Conservation (phyloP, 352 stramenopile species). For the Globisporangium megalacanthum region DNA sequence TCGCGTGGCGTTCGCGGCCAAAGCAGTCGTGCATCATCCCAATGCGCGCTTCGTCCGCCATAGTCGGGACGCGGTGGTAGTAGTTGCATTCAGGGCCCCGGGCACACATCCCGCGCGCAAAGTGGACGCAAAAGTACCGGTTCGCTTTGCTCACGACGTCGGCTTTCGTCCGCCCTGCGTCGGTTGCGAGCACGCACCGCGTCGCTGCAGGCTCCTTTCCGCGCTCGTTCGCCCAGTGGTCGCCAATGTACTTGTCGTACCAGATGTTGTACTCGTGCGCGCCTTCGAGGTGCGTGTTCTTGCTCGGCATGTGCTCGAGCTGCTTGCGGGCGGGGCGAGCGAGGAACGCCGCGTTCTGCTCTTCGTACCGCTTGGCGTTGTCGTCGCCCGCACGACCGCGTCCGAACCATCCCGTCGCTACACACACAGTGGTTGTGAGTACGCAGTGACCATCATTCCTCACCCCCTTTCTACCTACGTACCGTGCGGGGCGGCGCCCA, state of each 20-base stretch:
- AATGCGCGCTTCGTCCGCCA: constrained; percentile 65
- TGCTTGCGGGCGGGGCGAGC: constrained; percentile 86
- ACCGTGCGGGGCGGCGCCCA: constrained; percentile 86
- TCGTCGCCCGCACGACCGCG: constrained; percentile 77
- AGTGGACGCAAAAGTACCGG: constrained; percentile 91
- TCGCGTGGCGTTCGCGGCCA: constrained; percentile 86
- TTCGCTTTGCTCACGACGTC: constrained; percentile 84
- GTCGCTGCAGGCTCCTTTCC: constrained; percentile 84
- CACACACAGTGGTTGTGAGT: background rate
- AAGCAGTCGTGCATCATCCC: constrained; percentile 92
- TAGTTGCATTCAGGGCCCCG: constrained; percentile 88
- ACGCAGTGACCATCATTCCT: background rate
- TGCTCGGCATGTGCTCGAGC: constrained; percentile 82
- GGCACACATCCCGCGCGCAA: constrained; percentile 89
- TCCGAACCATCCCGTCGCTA: constrained; percentile 91
- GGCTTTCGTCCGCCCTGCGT: constrained; percentile 90
- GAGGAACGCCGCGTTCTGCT: constrained; percentile 83
- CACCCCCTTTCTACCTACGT: constrained; percentile 3
- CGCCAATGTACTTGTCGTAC: constrained; percentile 92
- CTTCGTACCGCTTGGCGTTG: constrained; percentile 71
- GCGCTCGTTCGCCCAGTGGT: constrained; percentile 85
- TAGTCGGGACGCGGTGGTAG: constrained; percentile 85
- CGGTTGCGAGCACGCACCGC: constrained; percentile 75
- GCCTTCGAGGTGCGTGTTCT: constrained; percentile 86
- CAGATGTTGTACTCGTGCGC: constrained; percentile 95